Conservation (phyloP, 352 stramenopile genomes). For the Phytophthora fragariaefolia region DNA sequence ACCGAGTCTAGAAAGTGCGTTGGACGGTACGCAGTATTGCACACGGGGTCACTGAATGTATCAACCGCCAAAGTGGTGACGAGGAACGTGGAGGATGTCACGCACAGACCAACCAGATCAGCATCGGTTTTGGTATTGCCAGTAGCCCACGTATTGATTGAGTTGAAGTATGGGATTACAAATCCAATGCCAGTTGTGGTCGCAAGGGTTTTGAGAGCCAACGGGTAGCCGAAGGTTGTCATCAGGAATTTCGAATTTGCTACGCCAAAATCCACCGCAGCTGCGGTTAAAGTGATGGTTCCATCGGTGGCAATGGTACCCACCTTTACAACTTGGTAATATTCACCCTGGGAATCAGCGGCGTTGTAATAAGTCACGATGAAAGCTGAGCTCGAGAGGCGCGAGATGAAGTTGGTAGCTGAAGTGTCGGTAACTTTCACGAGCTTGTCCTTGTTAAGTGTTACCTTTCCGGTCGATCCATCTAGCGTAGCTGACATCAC, state of each 20-base stretch:
- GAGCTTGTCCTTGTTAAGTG: constrained; percentile 33
- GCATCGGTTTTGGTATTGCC: constrained; percentile 22
- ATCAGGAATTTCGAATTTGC: constrained; percentile 31
- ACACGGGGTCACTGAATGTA: constrained; percentile 53
- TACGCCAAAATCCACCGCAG: constrained; percentile 40
- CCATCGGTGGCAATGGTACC: constrained; percentile 40
- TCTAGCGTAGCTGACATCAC: constrained; percentile 45
- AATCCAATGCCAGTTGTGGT: constrained; percentile 35
- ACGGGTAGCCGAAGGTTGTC: constrained; percentile 46
- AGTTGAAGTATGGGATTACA: constrained; percentile 57
- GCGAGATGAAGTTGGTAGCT: constrained; percentile 45
- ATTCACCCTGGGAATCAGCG: constrained; percentile 35
- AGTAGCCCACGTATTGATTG: not conserved
- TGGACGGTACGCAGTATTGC: constrained; percentile 51
- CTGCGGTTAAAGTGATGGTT: constrained; percentile 45
- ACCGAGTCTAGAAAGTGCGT: constrained; percentile 46
- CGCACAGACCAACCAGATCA: constrained; percentile 45
- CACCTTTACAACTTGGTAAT: constrained; percentile 47
- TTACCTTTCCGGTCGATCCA: constrained; percentile 10
- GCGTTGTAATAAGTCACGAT: constrained; percentile 58
- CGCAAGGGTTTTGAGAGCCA: constrained; percentile 37
- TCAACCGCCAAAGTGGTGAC: constrained; percentile 11
- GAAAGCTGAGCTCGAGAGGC: constrained; percentile 44
- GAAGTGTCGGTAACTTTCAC: constrained; percentile 34
- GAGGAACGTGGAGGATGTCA: constrained; percentile 45